These are phyloP conservation scores for Umbilicus rupestris DNA, from an alignment of 164 flowering plant genomes.

Conservation along the genomic window DNA sequence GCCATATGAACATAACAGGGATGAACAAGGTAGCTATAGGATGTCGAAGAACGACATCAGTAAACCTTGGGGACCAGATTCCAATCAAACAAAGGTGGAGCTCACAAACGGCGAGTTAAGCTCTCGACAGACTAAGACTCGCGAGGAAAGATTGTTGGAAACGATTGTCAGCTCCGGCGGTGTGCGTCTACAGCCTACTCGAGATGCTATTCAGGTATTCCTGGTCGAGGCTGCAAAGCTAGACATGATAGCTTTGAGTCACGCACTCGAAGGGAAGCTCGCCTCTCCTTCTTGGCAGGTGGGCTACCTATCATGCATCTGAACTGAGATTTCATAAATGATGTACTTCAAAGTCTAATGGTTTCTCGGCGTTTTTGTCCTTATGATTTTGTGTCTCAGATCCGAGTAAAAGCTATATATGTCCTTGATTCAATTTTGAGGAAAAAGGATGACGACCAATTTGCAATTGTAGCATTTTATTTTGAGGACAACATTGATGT, in stretches of 20 bases:
- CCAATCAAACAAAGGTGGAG: slow-evolving; percentile 26
- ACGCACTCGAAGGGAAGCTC: slow-evolving; percentile 76
- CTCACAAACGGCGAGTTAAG: slow-evolving; percentile 34
- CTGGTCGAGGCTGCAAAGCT: slow-evolving; percentile 75
- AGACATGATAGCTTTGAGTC: slow-evolving; percentile 65
- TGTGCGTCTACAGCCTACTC: slow-evolving; percentile 89
- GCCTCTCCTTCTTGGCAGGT: slow-evolving; percentile 92
- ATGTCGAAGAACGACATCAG: slow-evolving; percentile 28
- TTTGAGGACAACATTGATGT: slow-evolving; percentile 62
- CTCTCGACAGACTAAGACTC: slow-evolving; percentile 50
- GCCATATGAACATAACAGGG: slow-evolving; percentile 31
- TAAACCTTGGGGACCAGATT: slow-evolving; percentile 59
- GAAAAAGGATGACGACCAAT: slow-evolving; percentile 60
- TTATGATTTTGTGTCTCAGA: slow-evolving; percentile 30
- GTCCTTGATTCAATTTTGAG: slow-evolving; percentile 87
- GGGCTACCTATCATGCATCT: slow-evolving; percentile 10
- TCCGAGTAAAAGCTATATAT: slow-evolving; percentile 84
- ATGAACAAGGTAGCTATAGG: slow-evolving; percentile 29
- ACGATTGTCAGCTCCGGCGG: slow-evolving; percentile 91
- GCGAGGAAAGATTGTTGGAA: slow-evolving; percentile 81
- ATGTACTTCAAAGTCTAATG: neutral
- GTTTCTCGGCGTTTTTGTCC: neutral
- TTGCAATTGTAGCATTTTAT: slow-evolving; percentile 51
- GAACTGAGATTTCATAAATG: neutral
- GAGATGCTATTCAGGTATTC: slow-evolving; percentile 83